Evolutionary conservation across 345 rosid genomes (phyloP), one percentile per base, ranked within the genome.

Genomic region (Salix arbutifolia): DNA sequence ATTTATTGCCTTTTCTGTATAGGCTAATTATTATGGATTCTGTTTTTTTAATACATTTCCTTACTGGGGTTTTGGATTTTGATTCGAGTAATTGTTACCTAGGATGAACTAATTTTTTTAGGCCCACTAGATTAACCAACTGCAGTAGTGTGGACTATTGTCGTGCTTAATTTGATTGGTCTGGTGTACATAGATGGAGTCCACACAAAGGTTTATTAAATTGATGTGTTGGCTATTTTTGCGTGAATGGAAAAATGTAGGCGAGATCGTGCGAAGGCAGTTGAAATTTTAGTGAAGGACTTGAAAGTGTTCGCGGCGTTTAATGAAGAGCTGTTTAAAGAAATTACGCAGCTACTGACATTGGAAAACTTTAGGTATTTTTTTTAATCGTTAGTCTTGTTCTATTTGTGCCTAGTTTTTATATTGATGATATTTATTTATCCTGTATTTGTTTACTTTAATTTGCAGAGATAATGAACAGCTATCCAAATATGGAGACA

Each of bases 241-340:
- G 28, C 1, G 5, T 23, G 62, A 23, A 10, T 56, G 62, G 23
- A 21, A 31, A 67, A 37, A 56, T 85, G 82, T 72, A 91, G 97
- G 92, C 85, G 84, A 53, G 98, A 93, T 72, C 97, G 93, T 17
- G 85, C 95, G 16, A 90, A 88, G 83, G 98, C 91, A 0, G 92
- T 93, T 74, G 94, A 93, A 1, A 87, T 93, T 80, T 86, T 93
- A 82, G 92, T 91, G 70, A 93, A 93, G 87, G 98, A 93, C 79
- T 83, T 93, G 81, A 93, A 91, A 81, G 98, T 87, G 40, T 91
- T 93, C 83, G 84, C 97, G 1, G 84, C 92, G 42, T 93, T 91
- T 80, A 86, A 90, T 73, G 97, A 93, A 81, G 97, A 93, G 21
- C 89, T 93, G 30, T 90, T 90, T 80, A 93, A 93, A 83, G 97